These are phyloP conservation scores for Aspergillus alliaceus DNA, from an alignment of 2,329 filamentous ascomycete genomes.

Conservation along the genomic window DNA sequence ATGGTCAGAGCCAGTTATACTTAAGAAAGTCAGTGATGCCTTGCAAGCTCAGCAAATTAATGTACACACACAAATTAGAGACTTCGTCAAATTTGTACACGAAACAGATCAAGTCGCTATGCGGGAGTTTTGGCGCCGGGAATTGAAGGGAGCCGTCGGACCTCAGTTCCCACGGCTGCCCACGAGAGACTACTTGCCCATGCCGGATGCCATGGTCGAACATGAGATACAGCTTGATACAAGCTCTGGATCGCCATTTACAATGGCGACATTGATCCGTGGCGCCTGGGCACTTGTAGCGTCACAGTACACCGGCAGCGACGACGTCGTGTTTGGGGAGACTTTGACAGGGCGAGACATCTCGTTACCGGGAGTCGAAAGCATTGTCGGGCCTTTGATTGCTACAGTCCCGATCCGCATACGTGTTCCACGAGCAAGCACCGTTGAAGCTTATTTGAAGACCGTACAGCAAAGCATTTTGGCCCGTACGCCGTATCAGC, in stretches of 20 bases:
- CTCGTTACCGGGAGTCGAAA: constrained; percentile 45
- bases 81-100: constrained; percentile 51
- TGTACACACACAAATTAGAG: constrained; percentile 38
- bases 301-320: constrained; percentile 45
- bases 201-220: constrained; percentile 46
- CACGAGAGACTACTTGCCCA: constrained; percentile 47
- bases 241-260: constrained; percentile 33
- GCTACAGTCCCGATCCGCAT: constrained; percentile 51
- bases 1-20: constrained; percentile 42
- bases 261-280: constrained; percentile 49
- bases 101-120: constrained; percentile 42
- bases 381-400: constrained; percentile 51
- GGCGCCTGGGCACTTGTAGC: constrained; percentile 51
- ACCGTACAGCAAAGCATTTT: constrained; percentile 32
- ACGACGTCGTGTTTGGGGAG: constrained; percentile 52
- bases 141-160: constrained; percentile 46
- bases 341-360: constrained; percentile 52
- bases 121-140: constrained; percentile 49
- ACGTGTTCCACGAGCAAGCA: constrained; percentile 27
- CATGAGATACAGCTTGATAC: constrained; percentile 36
- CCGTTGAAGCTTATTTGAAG: constrained; percentile 31
- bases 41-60: constrained; percentile 21
- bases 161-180: constrained; percentile 54
- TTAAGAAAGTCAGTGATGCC: constrained; percentile 33
- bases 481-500: constrained; percentile 48